Conservation (phyloP, 768 basidiomycete species). For the Artomyces pyxidatus region DNA sequence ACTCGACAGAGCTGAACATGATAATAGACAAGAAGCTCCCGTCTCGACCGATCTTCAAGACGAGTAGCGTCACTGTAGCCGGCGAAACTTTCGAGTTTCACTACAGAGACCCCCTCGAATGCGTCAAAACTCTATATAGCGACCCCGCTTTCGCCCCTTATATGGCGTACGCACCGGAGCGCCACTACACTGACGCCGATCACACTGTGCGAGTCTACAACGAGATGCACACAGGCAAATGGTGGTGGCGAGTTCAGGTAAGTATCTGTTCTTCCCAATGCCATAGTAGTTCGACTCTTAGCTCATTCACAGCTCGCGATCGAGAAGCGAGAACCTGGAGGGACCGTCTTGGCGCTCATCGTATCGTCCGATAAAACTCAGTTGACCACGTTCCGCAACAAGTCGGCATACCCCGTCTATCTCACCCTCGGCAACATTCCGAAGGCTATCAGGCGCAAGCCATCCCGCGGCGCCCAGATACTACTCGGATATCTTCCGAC, state of each 20-base stretch:
- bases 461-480: neutral
- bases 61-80: neutral
- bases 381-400: slow-evolving; percentile 6
- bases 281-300: neutral
- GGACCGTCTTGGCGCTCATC: slow-evolving; percentile 16
- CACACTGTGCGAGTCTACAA: slow-evolving; percentile 5
- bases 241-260: slow-evolving; percentile 22
- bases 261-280: neutral
- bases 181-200: neutral
- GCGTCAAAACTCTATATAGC: neutral
- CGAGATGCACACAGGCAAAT: slow-evolving; percentile 19
- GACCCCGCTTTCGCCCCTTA: neutral
- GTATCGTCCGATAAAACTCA: slow-evolving; percentile 10
- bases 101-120: neutral
- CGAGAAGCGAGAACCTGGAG: slow-evolving; percentile 3
- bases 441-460: neutral
- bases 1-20: neutral
- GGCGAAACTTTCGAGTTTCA: neutral
- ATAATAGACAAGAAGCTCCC: neutral
- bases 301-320: neutral
- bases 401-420: neutral
- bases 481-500: neutral
- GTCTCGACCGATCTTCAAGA: neutral
- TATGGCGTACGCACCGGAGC: neutral
- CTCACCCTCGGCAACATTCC: neutral